These are phyloP conservation scores for Podaxis sp. DNA, from an alignment of 768 basidiomycete species.

Conservation along the genomic window DNA sequence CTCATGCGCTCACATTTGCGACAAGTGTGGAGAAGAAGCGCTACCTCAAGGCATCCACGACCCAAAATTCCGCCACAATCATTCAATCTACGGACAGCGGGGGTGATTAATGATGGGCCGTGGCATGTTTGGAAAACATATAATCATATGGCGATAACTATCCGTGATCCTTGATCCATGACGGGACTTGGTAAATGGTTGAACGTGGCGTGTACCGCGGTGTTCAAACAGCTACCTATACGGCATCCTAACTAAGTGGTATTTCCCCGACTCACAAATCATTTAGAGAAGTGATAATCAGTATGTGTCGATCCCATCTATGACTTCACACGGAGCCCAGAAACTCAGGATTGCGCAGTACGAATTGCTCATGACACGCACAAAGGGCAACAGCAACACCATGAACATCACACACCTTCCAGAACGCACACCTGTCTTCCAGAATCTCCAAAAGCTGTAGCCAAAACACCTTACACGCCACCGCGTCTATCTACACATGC, in stretches of 20 bases:
- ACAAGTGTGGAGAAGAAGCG: not conserved
- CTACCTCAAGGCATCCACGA: slow-evolving; percentile 2
- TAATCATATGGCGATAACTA: not conserved
- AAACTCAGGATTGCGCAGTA: not conserved
- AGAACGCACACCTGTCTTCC: not conserved
- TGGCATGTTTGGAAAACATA: not conserved
- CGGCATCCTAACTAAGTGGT: not conserved
- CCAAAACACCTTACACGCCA: not conserved
- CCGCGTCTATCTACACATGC: not conserved
- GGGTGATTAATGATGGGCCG: not conserved
- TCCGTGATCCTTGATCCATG: not conserved
- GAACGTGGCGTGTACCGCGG: not conserved
- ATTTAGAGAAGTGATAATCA: not conserved
- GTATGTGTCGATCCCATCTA: not conserved
- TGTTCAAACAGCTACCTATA: not conserved
- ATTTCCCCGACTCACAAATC: not conserved
- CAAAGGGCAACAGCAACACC: not conserved
- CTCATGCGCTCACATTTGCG: not conserved
- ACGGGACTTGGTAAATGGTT: not conserved
- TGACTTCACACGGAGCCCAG: not conserved
- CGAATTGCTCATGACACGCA: not conserved
- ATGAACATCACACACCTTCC: not conserved
- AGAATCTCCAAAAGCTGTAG: not conserved
- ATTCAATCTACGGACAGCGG: not conserved
- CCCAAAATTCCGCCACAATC: not conserved